A percentile compares a stretch with the other conserved stretches of the same genome.
Conservation (phyloP, 306 rosid species). For the Pachyrhizus erosus region DNA sequence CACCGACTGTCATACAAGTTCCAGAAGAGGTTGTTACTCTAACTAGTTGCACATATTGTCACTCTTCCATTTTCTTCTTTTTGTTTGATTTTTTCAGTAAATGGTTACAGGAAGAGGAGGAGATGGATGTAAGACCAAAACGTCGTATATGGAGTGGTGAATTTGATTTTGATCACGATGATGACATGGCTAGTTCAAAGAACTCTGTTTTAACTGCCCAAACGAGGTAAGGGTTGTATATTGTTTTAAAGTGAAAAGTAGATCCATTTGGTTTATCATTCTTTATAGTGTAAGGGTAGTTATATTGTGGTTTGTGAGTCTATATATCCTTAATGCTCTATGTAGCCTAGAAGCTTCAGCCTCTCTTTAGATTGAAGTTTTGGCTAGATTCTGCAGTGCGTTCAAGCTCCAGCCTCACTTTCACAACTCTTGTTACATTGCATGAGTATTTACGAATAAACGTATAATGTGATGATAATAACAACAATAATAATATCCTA, state of each 20-base stretch:
- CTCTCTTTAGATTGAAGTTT: constrained; percentile 5
- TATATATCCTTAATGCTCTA: neutral
- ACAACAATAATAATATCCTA: neutral
- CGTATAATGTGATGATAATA: neutral
- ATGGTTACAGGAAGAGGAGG: constrained; percentile 72
- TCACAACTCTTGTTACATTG: neutral
- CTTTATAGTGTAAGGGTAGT: neutral
- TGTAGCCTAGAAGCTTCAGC: neutral
- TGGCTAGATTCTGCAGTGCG: neutral
- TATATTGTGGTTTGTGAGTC: constrained; percentile 18
- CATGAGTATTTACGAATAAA: neutral
- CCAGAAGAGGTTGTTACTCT: constrained; percentile 73
- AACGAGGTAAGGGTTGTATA: constrained; percentile 51
- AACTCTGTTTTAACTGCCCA: constrained; percentile 40
- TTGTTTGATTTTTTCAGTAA: constrained; percentile 45
- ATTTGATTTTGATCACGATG: constrained; percentile 75
- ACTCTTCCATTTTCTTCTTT: constrained; percentile 30
- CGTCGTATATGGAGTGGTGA: constrained; percentile 77
- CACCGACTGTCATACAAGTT: constrained; percentile 60
- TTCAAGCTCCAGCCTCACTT: neutral
- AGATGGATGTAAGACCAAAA: constrained; percentile 70
- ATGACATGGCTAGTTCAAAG: constrained; percentile 52
- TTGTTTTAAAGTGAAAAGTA: constrained; percentile 19
- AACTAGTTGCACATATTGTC: constrained; percentile 23
- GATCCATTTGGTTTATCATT: neutral